A percentile compares a stretch with the other conserved stretches of the same genome.
Evolutionary conservation across 2,329 filamentous ascomycete species (phyloP).

Genomic region (Xylaria sp.): DNA sequence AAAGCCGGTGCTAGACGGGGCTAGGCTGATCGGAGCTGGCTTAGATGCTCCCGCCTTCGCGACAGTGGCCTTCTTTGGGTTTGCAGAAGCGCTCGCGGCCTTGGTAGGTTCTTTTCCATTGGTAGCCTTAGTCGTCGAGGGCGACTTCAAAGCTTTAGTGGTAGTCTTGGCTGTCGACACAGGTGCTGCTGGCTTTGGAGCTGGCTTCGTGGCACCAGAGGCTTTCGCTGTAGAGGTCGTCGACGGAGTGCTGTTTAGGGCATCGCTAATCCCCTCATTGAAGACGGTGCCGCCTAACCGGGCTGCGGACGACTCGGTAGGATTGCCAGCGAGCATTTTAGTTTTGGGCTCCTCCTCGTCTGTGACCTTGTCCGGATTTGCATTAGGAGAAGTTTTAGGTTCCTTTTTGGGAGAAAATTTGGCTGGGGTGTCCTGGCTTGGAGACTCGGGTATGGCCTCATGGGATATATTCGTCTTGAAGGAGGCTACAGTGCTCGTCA

Average conservation of each 20-base stretch:
- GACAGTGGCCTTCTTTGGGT: constrained; percentile 47
- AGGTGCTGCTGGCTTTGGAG: constrained; percentile 39
- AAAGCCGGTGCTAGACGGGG: constrained; percentile 56
- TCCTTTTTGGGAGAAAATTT: constrained; percentile 44
- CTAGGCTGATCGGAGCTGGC: constrained; percentile 55
- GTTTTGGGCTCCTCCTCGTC: constrained; percentile 53
- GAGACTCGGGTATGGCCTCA: constrained; percentile 57
- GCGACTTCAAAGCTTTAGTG: constrained; percentile 52
- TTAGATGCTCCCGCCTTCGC: constrained; percentile 52
- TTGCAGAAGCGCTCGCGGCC: constrained; percentile 50
- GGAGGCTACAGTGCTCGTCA: constrained; percentile 45
- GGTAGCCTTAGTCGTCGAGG: constrained; percentile 50
- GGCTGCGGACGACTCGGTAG: constrained; percentile 44
- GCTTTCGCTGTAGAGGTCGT: constrained; percentile 49
- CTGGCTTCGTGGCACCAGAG: constrained; percentile 39
- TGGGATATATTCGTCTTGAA: constrained; percentile 51
- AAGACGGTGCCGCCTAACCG: constrained; percentile 38
- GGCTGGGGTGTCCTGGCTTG: constrained; percentile 43
- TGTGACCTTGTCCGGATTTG: constrained; percentile 55
- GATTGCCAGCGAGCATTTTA: constrained; percentile 48
- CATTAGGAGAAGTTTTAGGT: constrained; percentile 40
- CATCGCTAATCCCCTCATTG: constrained; percentile 33
- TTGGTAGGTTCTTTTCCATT: constrained; percentile 51
- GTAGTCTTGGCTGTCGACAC: constrained; percentile 47
- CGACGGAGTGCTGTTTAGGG: constrained; percentile 41